Conservation (phyloP, 805 yeast genomes). For the Candida bentonensis region DNA sequence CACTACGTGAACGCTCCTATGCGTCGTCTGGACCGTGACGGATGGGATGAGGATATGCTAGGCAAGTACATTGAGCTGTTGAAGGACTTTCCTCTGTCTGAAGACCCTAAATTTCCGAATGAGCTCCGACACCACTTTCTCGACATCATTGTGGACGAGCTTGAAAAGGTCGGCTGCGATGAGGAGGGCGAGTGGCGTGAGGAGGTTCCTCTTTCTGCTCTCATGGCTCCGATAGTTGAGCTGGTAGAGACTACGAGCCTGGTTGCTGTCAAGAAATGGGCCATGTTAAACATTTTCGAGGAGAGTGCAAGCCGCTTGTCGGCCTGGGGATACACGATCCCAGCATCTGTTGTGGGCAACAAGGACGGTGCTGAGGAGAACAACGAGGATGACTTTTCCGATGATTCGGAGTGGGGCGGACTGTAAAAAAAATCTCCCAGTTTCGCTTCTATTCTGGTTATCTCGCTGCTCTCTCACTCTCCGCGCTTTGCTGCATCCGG, state of each 20-base stretch:
- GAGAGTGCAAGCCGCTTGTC: slow-evolving; percentile 52
- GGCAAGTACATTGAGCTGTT: slow-evolving; percentile 31
- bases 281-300: slow-evolving; percentile 47
- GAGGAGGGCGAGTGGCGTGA: slow-evolving; percentile 25
- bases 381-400: slow-evolving; percentile 18
- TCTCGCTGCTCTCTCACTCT: too few relatives aligned
- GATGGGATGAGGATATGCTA: slow-evolving; percentile 42
- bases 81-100: slow-evolving; percentile 21
- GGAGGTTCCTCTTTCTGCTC: slow-evolving; percentile 36
- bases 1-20: slow-evolving; percentile 56
- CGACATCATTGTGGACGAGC: slow-evolving; percentile 75
- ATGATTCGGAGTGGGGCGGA: slow-evolving; percentile 23
- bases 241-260: slow-evolving; percentile 34
- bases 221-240: slow-evolving; percentile 48
- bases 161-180: slow-evolving; percentile 49
- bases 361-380: slow-evolving; percentile 10
- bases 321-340: slow-evolving; percentile 39
- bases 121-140: slow-evolving; percentile 76
- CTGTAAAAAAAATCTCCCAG: slow-evolving; percentile 17
- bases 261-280: slow-evolving; percentile 53
- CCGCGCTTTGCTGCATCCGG: background rate
- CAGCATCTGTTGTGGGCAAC: slow-evolving; percentile 10
- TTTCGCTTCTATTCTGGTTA: too few relatives aligned
- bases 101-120: slow-evolving; percentile 44
- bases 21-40: slow-evolving; percentile 34